Evolutionary conservation across 345 rosid species (phyloP).

Genomic region (Geranium rotundifolium): DNA sequence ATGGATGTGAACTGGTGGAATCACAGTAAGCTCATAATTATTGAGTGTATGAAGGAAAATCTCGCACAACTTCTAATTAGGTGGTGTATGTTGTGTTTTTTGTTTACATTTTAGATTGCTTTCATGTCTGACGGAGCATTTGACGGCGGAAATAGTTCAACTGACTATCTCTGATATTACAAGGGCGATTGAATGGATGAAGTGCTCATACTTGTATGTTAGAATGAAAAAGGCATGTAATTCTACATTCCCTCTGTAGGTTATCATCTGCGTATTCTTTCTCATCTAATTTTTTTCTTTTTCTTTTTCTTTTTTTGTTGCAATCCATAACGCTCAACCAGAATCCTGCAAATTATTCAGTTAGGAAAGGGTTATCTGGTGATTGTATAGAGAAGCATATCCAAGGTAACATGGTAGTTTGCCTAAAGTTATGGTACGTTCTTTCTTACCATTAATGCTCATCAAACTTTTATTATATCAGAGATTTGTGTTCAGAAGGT

Average conservation of each 20-base stretch:
- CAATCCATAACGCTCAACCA: constrained; percentile 14
- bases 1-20: constrained; percentile 92
- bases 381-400: constrained; percentile 75
- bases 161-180: constrained; percentile 73
- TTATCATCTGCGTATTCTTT: constrained; percentile 4
- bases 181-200: constrained; percentile 93
- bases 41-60: constrained; percentile 1
- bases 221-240: constrained; percentile 79
- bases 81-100: constrained; percentile 12
- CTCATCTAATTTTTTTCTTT: constrained; percentile 8
- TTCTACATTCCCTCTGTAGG: constrained; percentile 2
- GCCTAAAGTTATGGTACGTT: constrained; percentile 6
- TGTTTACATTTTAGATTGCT: constrained; percentile 47
- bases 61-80: constrained; percentile 2
- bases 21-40: constrained; percentile 55
- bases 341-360: constrained; percentile 86
- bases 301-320: neutral
- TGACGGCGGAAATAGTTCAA: constrained; percentile 97
- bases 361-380: constrained; percentile 62
- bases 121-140: constrained; percentile 80
- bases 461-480: constrained; percentile 18
- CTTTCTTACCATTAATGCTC: constrained; percentile 11
- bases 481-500: constrained; percentile 76
- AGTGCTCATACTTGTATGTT: constrained; percentile 82
- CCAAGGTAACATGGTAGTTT: constrained; percentile 39